Base-by-base conservation (phyloP, 1,284 basidiomycete genomes). In the Rhodofomes roseus region DNA sequence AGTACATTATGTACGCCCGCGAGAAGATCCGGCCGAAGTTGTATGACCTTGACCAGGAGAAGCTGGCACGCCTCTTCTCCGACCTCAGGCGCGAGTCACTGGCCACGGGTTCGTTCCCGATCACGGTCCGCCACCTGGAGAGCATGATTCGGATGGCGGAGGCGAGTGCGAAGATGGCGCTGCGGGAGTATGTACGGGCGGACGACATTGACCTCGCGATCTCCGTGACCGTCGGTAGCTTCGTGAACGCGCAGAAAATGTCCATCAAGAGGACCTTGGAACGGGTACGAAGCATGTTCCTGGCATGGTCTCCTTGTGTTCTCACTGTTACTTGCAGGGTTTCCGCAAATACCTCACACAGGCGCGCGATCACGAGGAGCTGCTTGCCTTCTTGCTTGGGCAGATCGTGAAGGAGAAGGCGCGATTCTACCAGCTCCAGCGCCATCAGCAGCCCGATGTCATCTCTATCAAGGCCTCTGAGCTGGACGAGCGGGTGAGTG, bases 131-230 rank as follows among this genome's bases (percentile, higher is more conserved):
- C 64, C 97, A 98, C 71, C 77, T 99, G 62, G 97, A 99, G 77
- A 96, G 93, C 72, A 98, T 98, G 93, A 99, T 99, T 75, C 89
- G 97, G 48, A 99, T 99, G 97, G 87, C 95, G 1, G 96, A 99
- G 74, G 96, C 97, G 16, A 95, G 92, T 67, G 97, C 96, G 50
- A 98, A 98, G 81, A 99, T 99, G 96, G 90, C 96, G 60, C 79
- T 99, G 63, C 84, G 97, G 54, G 97, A 99, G 74, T 98, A 93
- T 70, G 97, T 99, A 52, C 86, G 97, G 41, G 81, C 88, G 14
- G 97, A 99, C 74, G 97, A 99, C 73, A 96, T 99, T 67, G 96
- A 99, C 73, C 78, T 98, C 56, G 96, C 97, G 1, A 98, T 99
- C 66, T 93, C 94, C 64, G 95, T 98, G 40, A 92, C 94, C 2